These are phyloP conservation scores for Talinum fruticosum DNA, from an alignment of 148 eudicot genomes.

Conservation along the genomic window DNA sequence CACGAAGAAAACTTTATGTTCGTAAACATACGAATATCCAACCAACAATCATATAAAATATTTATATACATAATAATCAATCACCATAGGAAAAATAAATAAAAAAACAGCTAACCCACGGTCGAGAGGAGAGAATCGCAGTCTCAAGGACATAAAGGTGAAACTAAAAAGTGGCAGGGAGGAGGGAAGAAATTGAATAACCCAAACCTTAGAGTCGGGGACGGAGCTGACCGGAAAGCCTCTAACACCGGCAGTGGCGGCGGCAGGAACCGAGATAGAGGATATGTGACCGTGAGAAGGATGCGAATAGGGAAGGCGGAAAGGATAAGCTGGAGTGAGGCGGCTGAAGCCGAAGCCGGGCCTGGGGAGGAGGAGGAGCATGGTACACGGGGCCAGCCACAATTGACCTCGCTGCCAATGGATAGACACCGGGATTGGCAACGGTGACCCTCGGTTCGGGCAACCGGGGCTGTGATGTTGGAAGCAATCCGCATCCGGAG, in stretches of 20 bases:
- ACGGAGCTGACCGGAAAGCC: background rate
- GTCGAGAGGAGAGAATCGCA: too few species aligned
- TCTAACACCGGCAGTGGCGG: too few species aligned
- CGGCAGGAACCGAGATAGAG: background rate
- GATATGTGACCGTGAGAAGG: slow-evolving; percentile 4
- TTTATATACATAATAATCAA: too few species aligned
- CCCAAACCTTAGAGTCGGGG: slow-evolving; percentile 13
- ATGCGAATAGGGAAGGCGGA: background rate
- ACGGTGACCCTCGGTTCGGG: background rate
- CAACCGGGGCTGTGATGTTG: background rate
- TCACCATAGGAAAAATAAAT: too few species aligned
- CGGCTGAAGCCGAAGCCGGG: background rate
- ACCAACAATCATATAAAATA: too few species aligned
- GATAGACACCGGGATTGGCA: background rate
- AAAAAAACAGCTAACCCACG: too few species aligned
- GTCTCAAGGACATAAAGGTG: too few species aligned
- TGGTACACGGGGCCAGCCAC: background rate
- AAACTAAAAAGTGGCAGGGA: too few species aligned
- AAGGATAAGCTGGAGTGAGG: background rate
- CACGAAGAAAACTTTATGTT: too few species aligned
- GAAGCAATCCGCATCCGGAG: slow-evolving; percentile 16
- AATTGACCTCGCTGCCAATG: background rate
- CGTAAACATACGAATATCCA: too few species aligned
- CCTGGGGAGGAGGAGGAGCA: background rate
- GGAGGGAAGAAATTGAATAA: background rate